Conservation (phyloP, 345 rosid species). For the Pugionium cornutum region DNA sequence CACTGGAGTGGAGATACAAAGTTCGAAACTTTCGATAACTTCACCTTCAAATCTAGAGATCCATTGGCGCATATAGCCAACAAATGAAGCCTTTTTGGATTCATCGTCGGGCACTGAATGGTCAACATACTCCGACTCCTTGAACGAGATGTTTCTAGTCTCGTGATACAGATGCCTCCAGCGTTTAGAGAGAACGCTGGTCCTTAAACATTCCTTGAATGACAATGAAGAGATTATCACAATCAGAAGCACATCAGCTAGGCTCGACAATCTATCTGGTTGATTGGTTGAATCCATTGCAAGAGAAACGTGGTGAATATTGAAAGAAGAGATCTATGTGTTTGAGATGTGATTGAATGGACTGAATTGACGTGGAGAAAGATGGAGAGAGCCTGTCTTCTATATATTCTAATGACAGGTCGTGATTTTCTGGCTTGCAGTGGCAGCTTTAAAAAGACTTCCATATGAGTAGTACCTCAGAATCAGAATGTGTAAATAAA, state of each 20-base stretch:
- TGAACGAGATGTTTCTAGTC: conserved; percentile 33
- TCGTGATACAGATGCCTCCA: conserved; percentile 40
- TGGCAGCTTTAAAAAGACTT: too few species aligned
- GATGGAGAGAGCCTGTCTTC: too few species aligned
- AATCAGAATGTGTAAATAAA: too few species aligned
- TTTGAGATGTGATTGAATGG: not conserved
- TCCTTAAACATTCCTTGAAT: conserved; percentile 46
- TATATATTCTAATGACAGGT: too few species aligned
- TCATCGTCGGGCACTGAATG: not conserved
- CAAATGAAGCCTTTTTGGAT: conserved; percentile 19
- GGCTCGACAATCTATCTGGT: conserved; percentile 25
- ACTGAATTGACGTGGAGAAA: too few species aligned
- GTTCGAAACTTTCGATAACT: conserved; percentile 19
- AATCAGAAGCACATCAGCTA: conserved; percentile 22
- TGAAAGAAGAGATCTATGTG: conserved; percentile 2
- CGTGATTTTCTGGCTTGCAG: too few species aligned
- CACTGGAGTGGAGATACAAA: conserved; percentile 35
- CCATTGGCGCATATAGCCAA: conserved; percentile 29
- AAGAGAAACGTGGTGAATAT: not conserved
- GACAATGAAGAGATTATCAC: conserved; percentile 40
- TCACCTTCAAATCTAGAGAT: conserved; percentile 8
- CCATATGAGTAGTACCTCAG: too few species aligned
- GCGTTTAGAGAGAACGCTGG: conserved; percentile 33
- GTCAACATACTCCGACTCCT: conserved; percentile 32
- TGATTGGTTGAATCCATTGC: not conserved